phyloP scores from a whole-genome alignment of 1,284 basidiomycete species.

The Ceratorhiza oryzae-sativae region DNA sequence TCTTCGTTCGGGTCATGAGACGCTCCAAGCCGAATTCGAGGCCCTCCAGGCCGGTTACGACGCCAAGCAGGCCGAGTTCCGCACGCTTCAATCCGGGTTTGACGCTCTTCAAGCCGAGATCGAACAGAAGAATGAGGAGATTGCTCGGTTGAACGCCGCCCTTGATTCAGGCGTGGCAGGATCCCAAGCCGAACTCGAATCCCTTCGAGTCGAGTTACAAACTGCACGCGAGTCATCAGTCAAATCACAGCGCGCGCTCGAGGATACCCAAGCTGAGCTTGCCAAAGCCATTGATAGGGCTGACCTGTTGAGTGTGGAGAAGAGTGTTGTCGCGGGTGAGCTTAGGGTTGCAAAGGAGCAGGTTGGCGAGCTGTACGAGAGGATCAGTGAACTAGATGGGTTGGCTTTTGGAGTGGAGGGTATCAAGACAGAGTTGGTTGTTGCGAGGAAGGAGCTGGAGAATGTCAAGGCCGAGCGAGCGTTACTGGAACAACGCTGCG shows the following conservation, averaged over 20 bases:
- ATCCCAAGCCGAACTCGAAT: slow-evolving; percentile 4
- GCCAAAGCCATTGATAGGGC: not conserved
- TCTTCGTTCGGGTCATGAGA: slow-evolving; percentile 22
- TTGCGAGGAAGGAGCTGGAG: slow-evolving; percentile 13
- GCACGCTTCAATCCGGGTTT: slow-evolving; percentile 26
- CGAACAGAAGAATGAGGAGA: slow-evolving; percentile 11
- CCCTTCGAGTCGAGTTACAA: not conserved
- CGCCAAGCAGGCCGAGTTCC: slow-evolving; percentile 36
- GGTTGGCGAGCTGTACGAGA: slow-evolving; percentile 18
- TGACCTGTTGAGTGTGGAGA: slow-evolving; percentile 30
- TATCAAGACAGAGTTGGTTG: slow-evolving; percentile 8
- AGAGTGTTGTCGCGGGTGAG: slow-evolving; percentile 30
- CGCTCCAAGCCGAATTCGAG: slow-evolving; percentile 12
- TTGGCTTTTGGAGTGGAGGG: not conserved
- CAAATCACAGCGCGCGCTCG: slow-evolving; percentile 14
- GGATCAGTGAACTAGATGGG: slow-evolving; percentile 10
- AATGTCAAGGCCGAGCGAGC: not conserved
- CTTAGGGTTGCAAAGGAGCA: slow-evolving; percentile 29
- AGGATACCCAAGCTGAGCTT: not conserved
- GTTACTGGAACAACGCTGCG: slow-evolving; percentile 1
- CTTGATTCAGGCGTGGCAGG: slow-evolving; percentile 18
- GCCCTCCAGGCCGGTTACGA: slow-evolving; percentile 25
- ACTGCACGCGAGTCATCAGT: not conserved
- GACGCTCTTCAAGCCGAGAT: slow-evolving; percentile 25
- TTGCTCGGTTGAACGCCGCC: slow-evolving; percentile 8